Conservation (phyloP, 208 protist species). For the Trypanosoma mega region DNA sequence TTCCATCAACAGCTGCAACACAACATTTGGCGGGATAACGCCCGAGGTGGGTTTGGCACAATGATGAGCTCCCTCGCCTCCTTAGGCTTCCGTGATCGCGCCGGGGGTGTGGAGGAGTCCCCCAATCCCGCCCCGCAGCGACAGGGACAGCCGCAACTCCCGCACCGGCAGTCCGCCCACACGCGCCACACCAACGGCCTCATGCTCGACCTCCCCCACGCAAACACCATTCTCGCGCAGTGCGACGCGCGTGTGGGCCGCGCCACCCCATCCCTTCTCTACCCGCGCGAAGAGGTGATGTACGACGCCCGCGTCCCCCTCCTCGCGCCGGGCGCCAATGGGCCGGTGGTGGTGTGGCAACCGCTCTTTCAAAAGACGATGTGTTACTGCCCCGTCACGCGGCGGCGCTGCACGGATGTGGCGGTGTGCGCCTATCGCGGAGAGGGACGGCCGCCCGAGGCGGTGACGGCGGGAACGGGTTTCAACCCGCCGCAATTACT, state of each 20-base stretch:
- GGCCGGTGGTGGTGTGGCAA: slow-evolving; percentile 38
- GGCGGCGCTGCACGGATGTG: slow-evolving; percentile 71
- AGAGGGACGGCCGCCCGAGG: slow-evolving; percentile 7
- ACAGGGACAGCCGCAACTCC: too few species aligned
- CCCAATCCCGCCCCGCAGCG: too few species aligned
- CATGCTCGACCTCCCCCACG: slow-evolving; percentile 58
- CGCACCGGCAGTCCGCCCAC: background rate
- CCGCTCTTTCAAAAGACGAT: slow-evolving; percentile 67
- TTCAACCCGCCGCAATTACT: slow-evolving; percentile 70
- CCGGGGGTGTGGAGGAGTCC: too few species aligned
- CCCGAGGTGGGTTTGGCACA: too few species aligned
- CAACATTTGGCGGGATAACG: too few species aligned
- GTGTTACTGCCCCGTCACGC: slow-evolving; percentile 80
- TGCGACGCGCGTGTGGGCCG: slow-evolving; percentile 10
- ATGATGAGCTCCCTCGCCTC: too few species aligned
- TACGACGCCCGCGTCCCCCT: slow-evolving; percentile 27
- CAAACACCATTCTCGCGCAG: slow-evolving; percentile 39
- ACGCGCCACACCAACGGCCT: slow-evolving; percentile 22
- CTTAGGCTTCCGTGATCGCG: too few species aligned
- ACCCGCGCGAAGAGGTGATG: background rate
- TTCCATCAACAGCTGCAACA: too few species aligned
- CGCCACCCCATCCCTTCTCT: slow-evolving; percentile 21
- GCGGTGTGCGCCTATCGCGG: slow-evolving; percentile 35
- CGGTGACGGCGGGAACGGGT: slow-evolving; percentile 7
- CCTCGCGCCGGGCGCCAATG: slow-evolving; percentile 17